Conservation (phyloP, 164 flowering plant species). For the Cinnamomum micranthum region DNA sequence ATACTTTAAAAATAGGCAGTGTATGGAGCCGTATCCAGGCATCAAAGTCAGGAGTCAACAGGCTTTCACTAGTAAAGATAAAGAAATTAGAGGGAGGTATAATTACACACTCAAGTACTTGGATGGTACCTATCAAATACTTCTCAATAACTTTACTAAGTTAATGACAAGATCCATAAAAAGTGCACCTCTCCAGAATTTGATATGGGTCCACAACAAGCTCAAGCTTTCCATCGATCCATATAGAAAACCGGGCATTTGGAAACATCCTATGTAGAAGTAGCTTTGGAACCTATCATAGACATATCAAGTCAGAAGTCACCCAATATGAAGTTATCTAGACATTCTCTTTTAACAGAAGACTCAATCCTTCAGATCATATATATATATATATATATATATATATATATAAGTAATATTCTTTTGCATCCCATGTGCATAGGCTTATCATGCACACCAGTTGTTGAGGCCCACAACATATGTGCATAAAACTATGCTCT, state of each 20-base stretch:
- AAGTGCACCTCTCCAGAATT: conserved; percentile 79
- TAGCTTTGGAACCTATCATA: conserved; percentile 85
- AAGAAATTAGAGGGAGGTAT: not conserved
- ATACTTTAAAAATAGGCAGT: no score
- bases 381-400: no score
- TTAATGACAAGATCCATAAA: not conserved
- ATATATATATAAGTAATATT: no score
- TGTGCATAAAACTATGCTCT: no score
- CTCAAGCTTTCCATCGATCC: conserved; percentile 97
- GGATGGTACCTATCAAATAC: not conserved
- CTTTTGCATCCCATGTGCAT: no score
- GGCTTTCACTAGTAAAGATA: not conserved
- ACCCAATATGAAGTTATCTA: not conserved
- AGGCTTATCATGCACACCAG: no score
- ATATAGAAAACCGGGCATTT: conserved; percentile 68
- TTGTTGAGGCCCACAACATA: no score
- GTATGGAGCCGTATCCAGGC: no score
- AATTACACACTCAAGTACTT: not conserved
- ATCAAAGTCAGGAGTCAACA: no score
- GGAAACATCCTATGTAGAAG: conserved; percentile 84
- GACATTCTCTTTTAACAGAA: not conserved
- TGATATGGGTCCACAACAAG: conserved; percentile 93
- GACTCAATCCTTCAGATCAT: no score
- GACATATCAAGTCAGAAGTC: not conserved
- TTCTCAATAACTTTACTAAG: not conserved